Base-by-base conservation (phyloP, 495 filamentous ascomycete species). In the Evernia prunastri region DNA sequence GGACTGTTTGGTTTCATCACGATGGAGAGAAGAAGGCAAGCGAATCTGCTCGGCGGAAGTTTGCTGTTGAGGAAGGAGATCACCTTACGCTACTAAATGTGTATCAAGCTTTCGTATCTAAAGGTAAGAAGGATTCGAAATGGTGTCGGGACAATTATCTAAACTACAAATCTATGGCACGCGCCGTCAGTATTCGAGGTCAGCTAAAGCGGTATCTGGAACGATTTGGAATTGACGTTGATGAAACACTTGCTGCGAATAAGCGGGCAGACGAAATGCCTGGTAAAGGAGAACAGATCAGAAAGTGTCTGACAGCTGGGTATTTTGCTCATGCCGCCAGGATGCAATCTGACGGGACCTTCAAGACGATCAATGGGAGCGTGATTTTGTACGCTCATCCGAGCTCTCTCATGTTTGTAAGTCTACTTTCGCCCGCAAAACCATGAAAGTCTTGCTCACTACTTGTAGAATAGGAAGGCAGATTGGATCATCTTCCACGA, bases 401-500 rank as follows among this genome's bases (percentile, higher is more conserved):
- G 5, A 95, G 85, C 70, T 94, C 89, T 23, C 75, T 98, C 69
- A 91, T 98, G 87, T 97, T 97, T 81, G 84, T 87, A 72, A 76
- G 84, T 83, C 40, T 27, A 33, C 37, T 33, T 20, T 31, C 23
- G 23, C 13, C n/a, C 33, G 20, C 36, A 20, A 10, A 13, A 1
- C 5, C 0, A 23, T 25, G 18, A 62, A 29, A 31, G 20, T 31
- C 45, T 57, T 31, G 37, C 60, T 63, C 15, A 63, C 35, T 40
- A 66, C 42, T 20, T 4, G 45, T 65, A 87, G 84, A 96, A 97
- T 76, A 86, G 94, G 53, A 97, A 96, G 79, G 91, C 90, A 23
- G 93, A 97, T 68, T 98, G 94, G 94, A 92, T 98, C 13, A 85
- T 98, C 49, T 98, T 97, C 71, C 89, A 95, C 70, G 95, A 97